Percentiles rank a stretch among this genome's conserved stretches.
Conservation (phyloP, 1,284 basidiomycete species). For the Puccinia polysora region DNA sequence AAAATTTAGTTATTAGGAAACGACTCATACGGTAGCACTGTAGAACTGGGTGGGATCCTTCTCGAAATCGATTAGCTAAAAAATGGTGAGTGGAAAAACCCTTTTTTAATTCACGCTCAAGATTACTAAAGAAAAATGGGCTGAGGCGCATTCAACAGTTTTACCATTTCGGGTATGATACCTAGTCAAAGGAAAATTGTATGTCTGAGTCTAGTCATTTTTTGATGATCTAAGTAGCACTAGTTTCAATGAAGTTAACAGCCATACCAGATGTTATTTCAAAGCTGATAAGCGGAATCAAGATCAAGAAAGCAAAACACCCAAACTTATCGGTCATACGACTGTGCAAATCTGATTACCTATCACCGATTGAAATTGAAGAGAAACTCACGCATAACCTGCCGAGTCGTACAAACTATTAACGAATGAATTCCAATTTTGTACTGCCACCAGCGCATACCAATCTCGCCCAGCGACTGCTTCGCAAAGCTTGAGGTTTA, state of each 20-base stretch:
- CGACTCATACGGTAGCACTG: conserved; percentile 18
- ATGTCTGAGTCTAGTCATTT: background rate
- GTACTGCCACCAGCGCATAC: conserved; percentile 40
- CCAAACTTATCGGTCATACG: no score
- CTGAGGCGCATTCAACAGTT: no score
- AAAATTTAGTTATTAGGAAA: no score
- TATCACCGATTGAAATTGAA: background rate
- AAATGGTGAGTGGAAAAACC: background rate
- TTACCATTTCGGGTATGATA: conserved; percentile 43
- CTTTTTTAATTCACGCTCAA: background rate
- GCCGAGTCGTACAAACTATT: conserved; percentile 38
- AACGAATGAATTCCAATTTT: conserved; percentile 44
- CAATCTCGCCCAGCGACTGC: conserved; percentile 36
- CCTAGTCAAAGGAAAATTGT: background rate
- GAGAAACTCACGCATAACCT: conserved; percentile 37
- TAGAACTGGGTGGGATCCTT: conserved; percentile 40
- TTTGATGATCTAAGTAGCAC: background rate
- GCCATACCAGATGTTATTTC: conserved; percentile 27
- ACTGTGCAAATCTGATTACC: background rate
- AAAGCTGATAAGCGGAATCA: no score
- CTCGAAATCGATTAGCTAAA: conserved; percentile 43
- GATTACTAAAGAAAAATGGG: no score
- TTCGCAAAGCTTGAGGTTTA: conserved; percentile 42
- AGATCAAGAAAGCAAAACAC: background rate
- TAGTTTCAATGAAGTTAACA: background rate